Percentiles rank a stretch among this genome's conserved stretches.
phyloP scores from a whole-genome alignment of 371 early-diverging fungal species.

The Mortierella sp. region DNA sequence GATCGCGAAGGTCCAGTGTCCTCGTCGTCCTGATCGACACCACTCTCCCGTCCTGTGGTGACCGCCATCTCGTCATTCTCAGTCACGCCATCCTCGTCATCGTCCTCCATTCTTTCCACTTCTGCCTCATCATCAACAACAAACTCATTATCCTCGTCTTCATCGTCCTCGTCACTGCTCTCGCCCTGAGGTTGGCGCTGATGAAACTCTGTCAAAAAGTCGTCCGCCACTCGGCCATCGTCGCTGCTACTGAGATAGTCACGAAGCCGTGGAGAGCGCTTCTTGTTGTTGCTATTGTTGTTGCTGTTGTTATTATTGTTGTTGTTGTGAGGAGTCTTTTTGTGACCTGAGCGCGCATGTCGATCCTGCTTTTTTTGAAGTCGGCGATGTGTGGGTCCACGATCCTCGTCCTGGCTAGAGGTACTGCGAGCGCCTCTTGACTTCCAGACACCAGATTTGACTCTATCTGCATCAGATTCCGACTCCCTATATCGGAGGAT shows the following conservation, averaged over 20 bases:
- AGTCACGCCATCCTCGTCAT: constrained; percentile 27
- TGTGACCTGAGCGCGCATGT: constrained; percentile 7
- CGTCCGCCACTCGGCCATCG: constrained; percentile 56
- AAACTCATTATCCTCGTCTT: constrained; percentile 55
- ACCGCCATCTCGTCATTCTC: constrained; percentile 32
- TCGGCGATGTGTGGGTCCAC: constrained; percentile 21
- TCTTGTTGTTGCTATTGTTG: constrained; percentile 31
- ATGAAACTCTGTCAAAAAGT: constrained; percentile 66
- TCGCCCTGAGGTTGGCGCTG: constrained; percentile 58
- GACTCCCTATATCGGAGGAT: constrained; percentile 26
- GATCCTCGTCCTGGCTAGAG: constrained; percentile 47
- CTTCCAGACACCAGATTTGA: constrained; percentile 22
- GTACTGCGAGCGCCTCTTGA: constrained; percentile 19
- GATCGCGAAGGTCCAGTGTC: constrained; percentile 9
- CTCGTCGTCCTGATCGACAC: constrained; percentile 25
- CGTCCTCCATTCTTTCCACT: constrained; percentile 50
- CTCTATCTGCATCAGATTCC: constrained; percentile 31
- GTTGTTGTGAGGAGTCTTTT: constrained; percentile 10
- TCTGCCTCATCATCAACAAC: constrained; percentile 58
- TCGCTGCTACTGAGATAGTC: constrained; percentile 67
- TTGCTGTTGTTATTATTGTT: too few species aligned
- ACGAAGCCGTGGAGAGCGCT: constrained; percentile 60
- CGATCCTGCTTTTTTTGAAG: constrained; percentile 25
- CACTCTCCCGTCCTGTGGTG: constrained; percentile 20
- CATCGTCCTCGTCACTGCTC: constrained; percentile 51